phyloP scores from a whole-genome alignment of 148 eudicot genomes.

The Chenopodium berlandieri region DNA sequence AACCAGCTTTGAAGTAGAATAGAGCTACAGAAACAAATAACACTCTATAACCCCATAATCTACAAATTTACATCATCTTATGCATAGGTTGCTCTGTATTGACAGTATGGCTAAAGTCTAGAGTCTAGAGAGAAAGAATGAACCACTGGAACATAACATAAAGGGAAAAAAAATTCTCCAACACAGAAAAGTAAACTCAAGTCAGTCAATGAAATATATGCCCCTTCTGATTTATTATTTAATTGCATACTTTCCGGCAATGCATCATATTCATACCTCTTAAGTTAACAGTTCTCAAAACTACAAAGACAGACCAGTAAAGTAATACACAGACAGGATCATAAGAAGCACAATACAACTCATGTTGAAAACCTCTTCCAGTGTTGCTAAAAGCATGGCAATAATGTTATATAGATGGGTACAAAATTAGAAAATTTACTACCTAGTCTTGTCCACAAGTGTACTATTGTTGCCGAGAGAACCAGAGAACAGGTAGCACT shows the following conservation, averaged over 20 bases:
- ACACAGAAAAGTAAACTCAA: background rate
- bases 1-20: background rate
- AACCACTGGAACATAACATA: background rate
- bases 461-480: too few species aligned
- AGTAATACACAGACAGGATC: background rate
- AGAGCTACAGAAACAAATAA: background rate
- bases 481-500: background rate
- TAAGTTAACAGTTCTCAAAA: background rate
- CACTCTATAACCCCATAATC: background rate
- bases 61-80: background rate
- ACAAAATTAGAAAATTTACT: background rate
- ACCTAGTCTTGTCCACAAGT: background rate
- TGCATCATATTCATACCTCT: background rate
- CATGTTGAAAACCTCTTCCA: background rate
- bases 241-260: background rate
- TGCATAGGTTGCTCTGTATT: background rate
- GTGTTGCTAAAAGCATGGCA: background rate
- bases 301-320: background rate
- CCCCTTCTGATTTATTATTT: too few species aligned
- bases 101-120: too few species aligned
- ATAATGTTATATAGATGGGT: background rate
- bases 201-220: background rate
- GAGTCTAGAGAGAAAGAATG: background rate
- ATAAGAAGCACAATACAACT: background rate
- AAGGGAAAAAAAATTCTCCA: background rate